phyloP scores from a whole-genome alignment of 2,329 filamentous ascomycete species.

The Cytospora piceae region DNA sequence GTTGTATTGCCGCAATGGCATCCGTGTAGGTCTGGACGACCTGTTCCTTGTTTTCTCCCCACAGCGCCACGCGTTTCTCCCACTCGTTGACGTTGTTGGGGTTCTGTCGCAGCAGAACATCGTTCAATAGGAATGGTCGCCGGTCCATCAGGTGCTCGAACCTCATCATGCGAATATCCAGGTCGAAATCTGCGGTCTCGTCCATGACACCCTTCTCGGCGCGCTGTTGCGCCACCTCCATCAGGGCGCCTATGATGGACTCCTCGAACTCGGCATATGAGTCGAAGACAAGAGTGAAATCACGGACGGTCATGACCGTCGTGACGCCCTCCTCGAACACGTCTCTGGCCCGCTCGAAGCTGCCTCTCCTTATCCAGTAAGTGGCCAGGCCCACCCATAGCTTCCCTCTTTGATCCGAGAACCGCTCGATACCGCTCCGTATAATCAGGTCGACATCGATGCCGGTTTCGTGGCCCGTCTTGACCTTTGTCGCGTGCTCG shows the following conservation, averaged over 20 bases:
- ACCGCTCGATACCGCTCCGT: conserved; percentile 85
- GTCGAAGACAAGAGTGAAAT: conserved; percentile 96
- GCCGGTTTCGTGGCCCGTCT: conserved; percentile 77
- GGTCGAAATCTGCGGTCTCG: conserved; percentile 85
- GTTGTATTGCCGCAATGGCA: conserved; percentile 89
- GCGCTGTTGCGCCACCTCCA: conserved; percentile 82
- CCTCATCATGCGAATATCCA: conserved; percentile 96
- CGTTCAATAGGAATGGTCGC: conserved; percentile 92
- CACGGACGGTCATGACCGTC: conserved; percentile 97
- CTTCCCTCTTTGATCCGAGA: conserved; percentile 91
- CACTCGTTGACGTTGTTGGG: conserved; percentile 95
- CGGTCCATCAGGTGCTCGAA: conserved; percentile 99
- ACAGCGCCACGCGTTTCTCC: conserved; percentile 94
- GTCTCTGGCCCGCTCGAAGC: conserved; percentile 90
- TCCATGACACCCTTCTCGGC: conserved; percentile 79
- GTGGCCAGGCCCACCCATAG: conserved; percentile 93
- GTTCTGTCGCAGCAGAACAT: conserved; percentile 92
- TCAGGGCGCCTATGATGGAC: conserved; percentile 86
- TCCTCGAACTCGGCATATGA: conserved; percentile 97
- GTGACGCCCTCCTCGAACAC: conserved; percentile 95
- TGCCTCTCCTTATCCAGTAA: conserved; percentile 93
- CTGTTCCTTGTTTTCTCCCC: conserved; percentile 90
- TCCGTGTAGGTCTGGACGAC: conserved; percentile 93
- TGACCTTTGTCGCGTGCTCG: conserved; percentile 83
- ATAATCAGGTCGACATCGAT: conserved; percentile 93